A percentile compares a stretch with the other conserved stretches of the same genome.
These are phyloP conservation scores for Rhamnella rubrinervis DNA, from an alignment of 331 rosid species.

Conservation along the genomic window DNA sequence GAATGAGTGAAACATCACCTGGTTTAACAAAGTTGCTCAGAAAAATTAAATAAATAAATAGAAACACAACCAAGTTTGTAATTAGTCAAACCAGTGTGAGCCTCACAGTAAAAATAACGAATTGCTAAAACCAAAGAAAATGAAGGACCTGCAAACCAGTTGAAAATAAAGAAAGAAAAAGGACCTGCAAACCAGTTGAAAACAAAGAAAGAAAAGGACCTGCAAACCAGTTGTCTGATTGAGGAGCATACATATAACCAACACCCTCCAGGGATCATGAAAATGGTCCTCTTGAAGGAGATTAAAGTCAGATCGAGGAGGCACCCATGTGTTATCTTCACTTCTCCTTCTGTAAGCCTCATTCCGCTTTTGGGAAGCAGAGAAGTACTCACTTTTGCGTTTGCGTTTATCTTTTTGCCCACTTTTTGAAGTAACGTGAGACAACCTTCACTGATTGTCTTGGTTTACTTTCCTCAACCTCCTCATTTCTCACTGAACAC, in stretches of 20 bases:
- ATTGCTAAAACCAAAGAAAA: too few relatives aligned
- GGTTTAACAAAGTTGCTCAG: too few relatives aligned
- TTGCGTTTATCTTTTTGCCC: neutral
- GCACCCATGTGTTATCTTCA: conserved; percentile 55
- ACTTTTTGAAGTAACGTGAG: conserved; percentile 24
- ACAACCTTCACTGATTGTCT: neutral
- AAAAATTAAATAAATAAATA: too few relatives aligned
- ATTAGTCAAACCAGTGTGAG: neutral
- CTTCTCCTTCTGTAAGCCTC: conserved; percentile 33
- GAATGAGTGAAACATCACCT: too few relatives aligned
- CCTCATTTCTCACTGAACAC: too few relatives aligned
- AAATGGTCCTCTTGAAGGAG: conserved; percentile 71
- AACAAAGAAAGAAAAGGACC: conserved; percentile 39
- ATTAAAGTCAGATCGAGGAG: conserved; percentile 50
- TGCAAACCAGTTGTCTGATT: conserved; percentile 54
- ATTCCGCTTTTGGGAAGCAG: conserved; percentile 21
- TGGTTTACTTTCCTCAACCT: neutral
- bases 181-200: too few relatives aligned
- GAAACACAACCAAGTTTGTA: too few relatives aligned
- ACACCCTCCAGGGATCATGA: conserved; percentile 77
- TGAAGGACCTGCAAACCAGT: too few relatives aligned
- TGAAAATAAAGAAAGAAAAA: neutral
- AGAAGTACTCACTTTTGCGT: neutral
- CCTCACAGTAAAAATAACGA: neutral
- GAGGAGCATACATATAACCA: conserved; percentile 69